A percentile compares a stretch with the other conserved stretches of the same genome.
These are phyloP conservation scores for Casuarina cunninghamiana DNA, from an alignment of 306 rosid genomes.

Conservation along the genomic window DNA sequence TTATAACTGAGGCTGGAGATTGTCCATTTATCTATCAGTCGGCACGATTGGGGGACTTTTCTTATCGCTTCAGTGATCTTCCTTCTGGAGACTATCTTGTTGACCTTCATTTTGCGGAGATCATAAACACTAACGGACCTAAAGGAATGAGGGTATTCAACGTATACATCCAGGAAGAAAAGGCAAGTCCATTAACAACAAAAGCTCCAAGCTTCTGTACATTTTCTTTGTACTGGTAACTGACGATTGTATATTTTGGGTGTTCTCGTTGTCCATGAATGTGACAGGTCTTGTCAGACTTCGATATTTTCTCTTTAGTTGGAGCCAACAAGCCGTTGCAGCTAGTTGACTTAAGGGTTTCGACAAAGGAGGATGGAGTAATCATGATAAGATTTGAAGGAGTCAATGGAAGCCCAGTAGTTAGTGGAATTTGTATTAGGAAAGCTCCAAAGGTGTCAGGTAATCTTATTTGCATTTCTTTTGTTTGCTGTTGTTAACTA, in stretches of 20 bases:
- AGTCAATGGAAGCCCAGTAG: constrained; percentile 66
- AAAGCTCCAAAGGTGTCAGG: constrained; percentile 51
- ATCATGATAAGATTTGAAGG: constrained; percentile 73
- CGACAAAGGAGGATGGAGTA: constrained; percentile 61
- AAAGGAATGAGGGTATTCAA: constrained; percentile 84
- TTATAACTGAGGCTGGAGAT: constrained; percentile 62
- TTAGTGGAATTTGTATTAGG: constrained; percentile 81
- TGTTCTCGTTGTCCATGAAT: constrained; percentile 21
- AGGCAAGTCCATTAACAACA: constrained; percentile 43
- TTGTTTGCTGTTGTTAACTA: constrained; percentile 7
- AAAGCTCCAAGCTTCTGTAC: neutral
- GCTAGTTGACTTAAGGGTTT: constrained; percentile 53
- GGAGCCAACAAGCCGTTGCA: constrained; percentile 87
- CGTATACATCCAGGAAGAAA: constrained; percentile 74
- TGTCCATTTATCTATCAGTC: constrained; percentile 68
- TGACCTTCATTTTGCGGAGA: constrained; percentile 82
- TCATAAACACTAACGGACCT: constrained; percentile 77
- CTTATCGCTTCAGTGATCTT: constrained; percentile 57
- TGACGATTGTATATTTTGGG: neutral
- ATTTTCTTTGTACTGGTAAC: neutral
- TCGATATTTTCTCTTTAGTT: constrained; percentile 72
- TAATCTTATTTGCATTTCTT: constrained; percentile 25
- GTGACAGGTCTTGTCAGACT: constrained; percentile 71
- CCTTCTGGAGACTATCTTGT: constrained; percentile 66
- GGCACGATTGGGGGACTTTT: constrained; percentile 65